phyloP scores from a whole-genome alignment of 2,329 filamentous ascomycete genomes.

The Basipetospora chlamydospora region DNA sequence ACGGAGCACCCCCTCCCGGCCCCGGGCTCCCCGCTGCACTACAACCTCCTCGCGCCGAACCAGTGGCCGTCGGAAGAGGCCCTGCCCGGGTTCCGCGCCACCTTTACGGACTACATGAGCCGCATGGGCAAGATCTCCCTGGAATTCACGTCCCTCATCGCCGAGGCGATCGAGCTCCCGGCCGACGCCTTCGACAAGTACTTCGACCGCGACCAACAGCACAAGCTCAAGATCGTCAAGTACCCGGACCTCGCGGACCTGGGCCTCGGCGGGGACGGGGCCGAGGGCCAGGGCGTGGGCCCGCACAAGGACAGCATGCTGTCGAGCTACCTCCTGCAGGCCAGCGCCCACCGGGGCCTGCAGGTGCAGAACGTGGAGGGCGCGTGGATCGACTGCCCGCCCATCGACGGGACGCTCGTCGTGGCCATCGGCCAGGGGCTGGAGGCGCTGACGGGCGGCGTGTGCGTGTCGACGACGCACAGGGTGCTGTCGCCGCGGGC shows the following conservation, averaged over 20 bases:
- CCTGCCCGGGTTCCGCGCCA: slow-evolving; percentile 52
- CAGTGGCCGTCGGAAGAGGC: slow-evolving; percentile 58
- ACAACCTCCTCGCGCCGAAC: slow-evolving; percentile 62
- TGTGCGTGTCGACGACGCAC: slow-evolving; percentile 72
- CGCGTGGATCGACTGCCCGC: slow-evolving; percentile 70
- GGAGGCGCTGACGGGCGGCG: slow-evolving; percentile 71
- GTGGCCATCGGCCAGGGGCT: slow-evolving; percentile 80
- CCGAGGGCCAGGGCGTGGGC: slow-evolving; percentile 50
- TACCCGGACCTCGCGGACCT: slow-evolving; percentile 61
- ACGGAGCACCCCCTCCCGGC: slow-evolving; percentile 57
- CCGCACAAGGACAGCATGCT: slow-evolving; percentile 82
- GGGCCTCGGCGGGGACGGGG: slow-evolving; percentile 27
- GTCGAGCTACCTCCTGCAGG: slow-evolving; percentile 68
- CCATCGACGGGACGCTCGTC: slow-evolving; percentile 62
- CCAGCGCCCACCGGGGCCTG: slow-evolving; percentile 57
- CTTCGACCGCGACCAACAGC: slow-evolving; percentile 61
- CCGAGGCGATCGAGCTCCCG: slow-evolving; percentile 66
- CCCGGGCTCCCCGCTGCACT: slow-evolving; percentile 49
- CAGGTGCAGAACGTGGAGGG: slow-evolving; percentile 72
- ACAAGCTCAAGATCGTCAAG: slow-evolving; percentile 82
- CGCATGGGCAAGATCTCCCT: slow-evolving; percentile 61
- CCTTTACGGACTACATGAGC: slow-evolving; percentile 61
- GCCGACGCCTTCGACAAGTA: slow-evolving; percentile 59
- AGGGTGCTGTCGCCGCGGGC: slow-evolving; percentile 60
- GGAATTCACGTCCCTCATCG: slow-evolving; percentile 65